Evolutionary conservation across 1,284 basidiomycete species (phyloP), one percentile per base, ranked within the genome.

Genomic region (Chalciporus sp.): DNA sequence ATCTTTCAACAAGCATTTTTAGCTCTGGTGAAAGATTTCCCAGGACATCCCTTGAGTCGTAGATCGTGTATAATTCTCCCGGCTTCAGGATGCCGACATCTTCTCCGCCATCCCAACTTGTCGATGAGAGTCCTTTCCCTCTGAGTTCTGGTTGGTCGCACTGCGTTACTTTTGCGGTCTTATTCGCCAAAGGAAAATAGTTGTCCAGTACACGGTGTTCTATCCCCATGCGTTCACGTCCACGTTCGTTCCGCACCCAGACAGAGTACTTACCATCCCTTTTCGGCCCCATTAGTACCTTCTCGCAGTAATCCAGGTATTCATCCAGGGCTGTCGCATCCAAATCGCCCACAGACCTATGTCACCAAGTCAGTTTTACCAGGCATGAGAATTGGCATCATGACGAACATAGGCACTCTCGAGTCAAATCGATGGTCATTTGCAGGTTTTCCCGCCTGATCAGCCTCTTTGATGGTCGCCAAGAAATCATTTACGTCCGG

Each of bases 251-350:
- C 33, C 40, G 49, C 16, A 44, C 35, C 50, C 27, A 37, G 42
- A 51, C 40, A 45, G 35, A 49, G 37, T 39, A 56, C 67, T 20
- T 54, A 66, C 66, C 66, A 33, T 61, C 67, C 20, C 39, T 46
- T 58, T 54, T 56, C 20, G 62, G 58, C 19, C 66, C 72, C 4
- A 83, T 59, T 47, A 92, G 65, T 7, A 82, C 82, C 26, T 70
- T 70, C 64, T 85, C 80, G 61, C 86, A 88, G 57, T 92, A 86
- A 23, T 72, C 71, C 29, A 93, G 69, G 65, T 91, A 94, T 39
- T 77, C 76, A 58, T 92, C 89, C 49, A 91, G 63, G 66, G 76
- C 74, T 17, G 67, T 65, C 11, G 77, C 79, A 51, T 75, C 73
- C 61, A 88, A 71, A 59, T 86, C 79, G 16, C 80, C 77, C 42